A percentile compares a stretch with the other conserved stretches of the same genome.
These are phyloP conservation scores for Neophaeococcomyces mojaviensis DNA, from an alignment of 2,329 filamentous ascomycete species.

Conservation along the genomic window DNA sequence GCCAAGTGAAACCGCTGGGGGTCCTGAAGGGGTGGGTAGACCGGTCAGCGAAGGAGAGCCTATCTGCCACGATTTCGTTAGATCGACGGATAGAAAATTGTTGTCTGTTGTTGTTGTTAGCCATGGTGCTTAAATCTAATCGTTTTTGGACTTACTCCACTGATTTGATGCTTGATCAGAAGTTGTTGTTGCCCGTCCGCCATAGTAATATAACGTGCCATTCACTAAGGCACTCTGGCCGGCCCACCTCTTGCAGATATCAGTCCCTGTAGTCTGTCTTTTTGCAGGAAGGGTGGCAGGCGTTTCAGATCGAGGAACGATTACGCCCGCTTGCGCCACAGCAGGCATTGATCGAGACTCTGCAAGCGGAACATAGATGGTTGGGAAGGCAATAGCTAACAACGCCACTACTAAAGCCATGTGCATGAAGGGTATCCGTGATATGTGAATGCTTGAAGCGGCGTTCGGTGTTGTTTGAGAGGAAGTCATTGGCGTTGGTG, in stretches of 20 bases:
- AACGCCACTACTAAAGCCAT: slow-evolving; percentile 17
- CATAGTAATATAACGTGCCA: slow-evolving; percentile 69
- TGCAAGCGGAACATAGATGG: slow-evolving; percentile 10
- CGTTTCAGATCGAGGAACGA: background rate
- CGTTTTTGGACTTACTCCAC: slow-evolving; percentile 52
- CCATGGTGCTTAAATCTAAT: background rate
- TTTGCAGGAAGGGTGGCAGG: slow-evolving; percentile 9
- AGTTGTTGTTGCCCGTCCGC: slow-evolving; percentile 56
- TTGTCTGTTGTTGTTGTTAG: slow-evolving; percentile 45
- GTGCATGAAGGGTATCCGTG: slow-evolving; percentile 15
- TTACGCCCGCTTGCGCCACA: slow-evolving; percentile 14
- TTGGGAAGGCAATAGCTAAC: slow-evolving; percentile 18
- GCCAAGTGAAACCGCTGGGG: slow-evolving; percentile 64
- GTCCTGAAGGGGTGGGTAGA: slow-evolving; percentile 58
- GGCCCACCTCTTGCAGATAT: slow-evolving; percentile 59
- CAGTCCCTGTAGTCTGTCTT: slow-evolving; percentile 40
- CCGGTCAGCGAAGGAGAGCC: slow-evolving; percentile 55
- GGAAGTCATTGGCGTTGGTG: slow-evolving; percentile 4
- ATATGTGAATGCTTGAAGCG: slow-evolving; percentile 11
- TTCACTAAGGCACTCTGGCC: slow-evolving; percentile 63
- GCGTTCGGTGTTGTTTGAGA: background rate
- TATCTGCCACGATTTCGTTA: slow-evolving; percentile 65
- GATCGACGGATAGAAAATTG: slow-evolving; percentile 63
- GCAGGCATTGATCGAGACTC: slow-evolving; percentile 7
- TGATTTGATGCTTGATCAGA: slow-evolving; percentile 54